Percentiles rank a stretch among this genome's conserved stretches.
Conservation (phyloP, 2,329 filamentous ascomycete species). For the Aspergillus alliaceus region DNA sequence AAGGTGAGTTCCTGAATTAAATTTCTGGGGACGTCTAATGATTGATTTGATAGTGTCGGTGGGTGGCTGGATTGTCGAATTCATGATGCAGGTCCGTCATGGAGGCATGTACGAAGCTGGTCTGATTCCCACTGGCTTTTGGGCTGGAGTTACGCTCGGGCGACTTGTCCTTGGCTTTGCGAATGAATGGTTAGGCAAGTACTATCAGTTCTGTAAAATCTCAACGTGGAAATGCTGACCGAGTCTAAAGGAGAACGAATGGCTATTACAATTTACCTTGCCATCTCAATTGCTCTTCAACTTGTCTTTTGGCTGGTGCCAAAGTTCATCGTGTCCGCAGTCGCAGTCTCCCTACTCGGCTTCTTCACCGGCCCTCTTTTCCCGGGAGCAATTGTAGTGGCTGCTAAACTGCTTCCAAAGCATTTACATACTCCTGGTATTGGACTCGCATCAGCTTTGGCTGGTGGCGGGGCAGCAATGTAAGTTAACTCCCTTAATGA, state of each 20-base stretch:
- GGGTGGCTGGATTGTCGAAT: slow-evolving; percentile 70
- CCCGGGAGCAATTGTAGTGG: slow-evolving; percentile 66
- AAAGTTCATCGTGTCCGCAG: too few relatives aligned
- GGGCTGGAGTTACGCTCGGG: slow-evolving; percentile 73
- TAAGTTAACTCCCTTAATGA: slow-evolving; percentile 25
- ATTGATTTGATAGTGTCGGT: slow-evolving; percentile 5
- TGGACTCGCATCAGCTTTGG: slow-evolving; percentile 71
- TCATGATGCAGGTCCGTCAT: slow-evolving; percentile 71
- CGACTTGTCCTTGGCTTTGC: slow-evolving; percentile 66
- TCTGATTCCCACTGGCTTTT: slow-evolving; percentile 71
- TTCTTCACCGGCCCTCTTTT: slow-evolving; percentile 75
- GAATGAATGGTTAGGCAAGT: slow-evolving; percentile 59
- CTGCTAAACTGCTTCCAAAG: slow-evolving; percentile 67
- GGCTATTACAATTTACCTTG: slow-evolving; percentile 60
- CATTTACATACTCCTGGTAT: slow-evolving; percentile 71
- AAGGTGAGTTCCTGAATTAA: slow-evolving; percentile 50
- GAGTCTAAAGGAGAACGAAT: slow-evolving; percentile 64
- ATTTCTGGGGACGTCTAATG: background rate
- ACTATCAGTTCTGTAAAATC: slow-evolving; percentile 63
- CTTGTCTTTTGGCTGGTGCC: too few relatives aligned
- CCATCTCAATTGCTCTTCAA: slow-evolving; percentile 60
- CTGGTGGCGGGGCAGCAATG: slow-evolving; percentile 66
- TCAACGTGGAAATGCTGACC: slow-evolving; percentile 3
- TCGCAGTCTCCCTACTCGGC: too few relatives aligned
- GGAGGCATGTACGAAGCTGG: slow-evolving; percentile 66